These are phyloP conservation scores for Mimosa pudica DNA, from an alignment of 306 rosid species.

Conservation along the genomic window DNA sequence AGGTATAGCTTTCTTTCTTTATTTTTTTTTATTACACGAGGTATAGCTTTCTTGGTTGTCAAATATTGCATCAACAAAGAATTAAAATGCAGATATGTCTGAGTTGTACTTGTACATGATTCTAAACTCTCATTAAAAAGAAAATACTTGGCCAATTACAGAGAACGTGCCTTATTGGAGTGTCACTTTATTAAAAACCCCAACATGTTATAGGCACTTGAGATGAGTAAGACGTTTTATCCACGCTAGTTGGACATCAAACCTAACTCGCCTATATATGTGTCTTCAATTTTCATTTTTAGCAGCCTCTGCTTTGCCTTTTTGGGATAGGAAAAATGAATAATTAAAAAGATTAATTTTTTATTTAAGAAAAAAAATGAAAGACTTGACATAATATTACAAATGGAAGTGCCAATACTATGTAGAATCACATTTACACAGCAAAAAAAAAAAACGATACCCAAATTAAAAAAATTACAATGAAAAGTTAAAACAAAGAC, in stretches of 20 bases:
- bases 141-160: not conserved
- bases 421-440: too few relatives aligned
- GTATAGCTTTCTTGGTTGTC: not conserved
- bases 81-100: not conserved
- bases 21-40: too few relatives aligned
- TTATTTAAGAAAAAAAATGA: too few relatives aligned
- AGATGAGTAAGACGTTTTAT: not conserved
- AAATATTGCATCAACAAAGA: not conserved
- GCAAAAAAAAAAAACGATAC: too few relatives aligned
- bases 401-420: too few relatives aligned
- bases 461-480: too few relatives aligned
- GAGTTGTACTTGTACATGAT: not conserved
- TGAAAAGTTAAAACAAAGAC: too few relatives aligned
- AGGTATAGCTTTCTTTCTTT: too few relatives aligned
- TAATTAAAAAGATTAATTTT: too few relatives aligned
- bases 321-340: not conserved
- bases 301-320: too few relatives aligned
- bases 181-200: not conserved
- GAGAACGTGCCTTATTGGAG: not conserved
- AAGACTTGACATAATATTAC: too few relatives aligned
- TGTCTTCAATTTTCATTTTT: not conserved
- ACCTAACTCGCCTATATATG: not conserved
- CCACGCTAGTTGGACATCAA: not conserved
- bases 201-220: not conserved
- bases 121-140: not conserved